A percentile compares a stretch with the other conserved stretches of the same genome.
Evolutionary conservation across 2,329 filamentous ascomycete species (phyloP).

Genomic region (Claviceps sp.): DNA sequence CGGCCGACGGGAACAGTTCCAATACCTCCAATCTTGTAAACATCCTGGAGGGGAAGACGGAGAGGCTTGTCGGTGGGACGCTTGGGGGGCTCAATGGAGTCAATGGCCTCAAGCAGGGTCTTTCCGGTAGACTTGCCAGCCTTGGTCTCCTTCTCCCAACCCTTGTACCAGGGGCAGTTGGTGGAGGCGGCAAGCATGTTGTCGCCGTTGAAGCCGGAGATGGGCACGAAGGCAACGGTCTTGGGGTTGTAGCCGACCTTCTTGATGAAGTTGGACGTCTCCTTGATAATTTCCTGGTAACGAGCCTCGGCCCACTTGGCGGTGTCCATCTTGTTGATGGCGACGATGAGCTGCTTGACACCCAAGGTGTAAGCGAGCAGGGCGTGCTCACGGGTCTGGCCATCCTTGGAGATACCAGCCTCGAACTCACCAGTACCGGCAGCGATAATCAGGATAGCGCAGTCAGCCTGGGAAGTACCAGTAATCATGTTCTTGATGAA

Average conservation of each 20-base stretch:
- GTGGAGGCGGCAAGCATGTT: constrained; percentile 88
- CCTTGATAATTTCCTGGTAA: constrained; percentile 99
- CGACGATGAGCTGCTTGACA: constrained; percentile 99
- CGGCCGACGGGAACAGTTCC: constrained; percentile 98
- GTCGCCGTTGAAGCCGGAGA: constrained; percentile 99
- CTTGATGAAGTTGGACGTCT: constrained; percentile 99
- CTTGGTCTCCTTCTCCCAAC: constrained; percentile 93
- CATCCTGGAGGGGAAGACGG: constrained; percentile 99
- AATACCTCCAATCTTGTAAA: constrained; percentile 99
- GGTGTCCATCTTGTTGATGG: constrained; percentile 99
- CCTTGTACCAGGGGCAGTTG: constrained; percentile 99
- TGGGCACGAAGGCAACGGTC: constrained; percentile 94
- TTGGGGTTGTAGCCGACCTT: constrained; percentile 99
- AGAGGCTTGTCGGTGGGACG: constrained; percentile 98
- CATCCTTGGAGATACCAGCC: constrained; percentile 99
- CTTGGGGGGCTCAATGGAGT: constrained; percentile 81
- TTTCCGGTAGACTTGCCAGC: constrained; percentile 83
- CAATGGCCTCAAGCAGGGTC: constrained; percentile 98
- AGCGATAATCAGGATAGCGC: constrained; percentile 99
- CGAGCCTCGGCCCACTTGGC: constrained; percentile 94
- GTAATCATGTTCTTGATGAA: constrained; percentile 99
- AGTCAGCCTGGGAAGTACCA: constrained; percentile 99
- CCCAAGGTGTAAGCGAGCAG: constrained; percentile 99
- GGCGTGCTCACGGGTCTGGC: constrained; percentile 99
- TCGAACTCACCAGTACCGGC: constrained; percentile 99